Base-by-base conservation (phyloP, 306 rosid species). In the Glycine tomentella region DNA sequence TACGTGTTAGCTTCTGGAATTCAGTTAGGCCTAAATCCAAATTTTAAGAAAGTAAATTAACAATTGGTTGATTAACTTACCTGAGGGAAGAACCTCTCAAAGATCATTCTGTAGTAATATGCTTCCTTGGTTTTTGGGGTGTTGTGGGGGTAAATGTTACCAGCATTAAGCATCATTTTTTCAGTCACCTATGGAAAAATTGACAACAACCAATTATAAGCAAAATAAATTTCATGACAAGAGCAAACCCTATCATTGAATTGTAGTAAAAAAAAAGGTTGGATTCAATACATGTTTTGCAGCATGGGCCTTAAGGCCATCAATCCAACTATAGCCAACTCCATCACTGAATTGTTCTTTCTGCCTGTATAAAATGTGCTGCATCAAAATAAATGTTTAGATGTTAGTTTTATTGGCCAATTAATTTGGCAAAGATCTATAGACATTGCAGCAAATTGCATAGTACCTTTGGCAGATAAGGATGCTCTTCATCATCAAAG, bases 311-410 rank as follows among this genome's bases (percentile, higher is more conserved):
- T 93, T 96, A 58, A 96, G 93, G 81, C 97, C 99, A 83, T 96
- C 98, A 66, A 96, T 96, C 99, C 99, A 96, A 44, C 98, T 90
- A 69, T 96, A 96, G 51, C 99, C 99, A 36, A 96, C 99, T 8
- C 99, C 98, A 77, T 96, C 98, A 75, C 98, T 96, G 86, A 93
- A 96, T 79, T 96, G 99, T 72, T 96, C 99, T 59, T 96, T 96
- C 84, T 93, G 99, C 80, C 99, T 89, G 69, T 93, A 96, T 55
- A 96, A 83, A 78, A 96, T 94, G 82, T 90, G 93, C 98, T 96
- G 93, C 90, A 80, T 16, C 65, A 77, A 16, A 84, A 20, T 2
- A 33, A 87, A 81, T 13, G 14, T 61, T 58, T 62, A 64, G 4
- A 80, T 71, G 67, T 71, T 80, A 87, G 84, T 80, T 68, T 25